These are phyloP conservation scores for Melaleuca alternifolia DNA, from an alignment of 345 rosid species.

Conservation along the genomic window DNA sequence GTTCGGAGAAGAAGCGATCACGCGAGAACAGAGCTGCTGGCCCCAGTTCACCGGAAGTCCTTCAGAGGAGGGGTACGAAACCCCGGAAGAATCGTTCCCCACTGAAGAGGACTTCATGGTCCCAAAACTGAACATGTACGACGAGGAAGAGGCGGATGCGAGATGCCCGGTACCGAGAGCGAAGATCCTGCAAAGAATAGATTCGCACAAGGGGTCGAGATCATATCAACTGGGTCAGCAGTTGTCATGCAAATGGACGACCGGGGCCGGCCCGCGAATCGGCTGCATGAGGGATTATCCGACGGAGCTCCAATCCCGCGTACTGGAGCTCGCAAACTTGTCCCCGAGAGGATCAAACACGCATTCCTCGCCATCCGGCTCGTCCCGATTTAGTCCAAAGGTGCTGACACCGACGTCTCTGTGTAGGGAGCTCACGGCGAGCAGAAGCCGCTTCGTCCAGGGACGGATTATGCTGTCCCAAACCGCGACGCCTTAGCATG, in stretches of 20 bases:
- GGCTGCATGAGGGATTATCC: conserved; percentile 98
- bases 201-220: conserved; percentile 61
- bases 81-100: conserved; percentile 56
- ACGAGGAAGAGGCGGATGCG: conserved; percentile 43
- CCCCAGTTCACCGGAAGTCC: not conserved
- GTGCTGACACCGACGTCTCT: not conserved
- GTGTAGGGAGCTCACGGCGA: not conserved
- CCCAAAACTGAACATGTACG: conserved; percentile 50
- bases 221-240: conserved; percentile 77
- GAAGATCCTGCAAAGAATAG: conserved; percentile 63
- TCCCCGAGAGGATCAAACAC: conserved; percentile 45
- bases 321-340: conserved; percentile 61
- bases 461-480: not conserved
- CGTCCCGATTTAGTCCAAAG: conserved; percentile 6
- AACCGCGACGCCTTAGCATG: conserved; percentile 1
- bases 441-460: conserved; percentile 12
- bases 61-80: conserved; percentile 60
- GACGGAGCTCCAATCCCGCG: conserved; percentile 56
- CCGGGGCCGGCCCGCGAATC: conserved; percentile 92
- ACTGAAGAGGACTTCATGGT: conserved; percentile 64
- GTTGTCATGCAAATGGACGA: conserved; percentile 69
- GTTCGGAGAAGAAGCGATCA: conserved; percentile 5
- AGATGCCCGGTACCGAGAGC: conserved; percentile 50
- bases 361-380: not conserved
- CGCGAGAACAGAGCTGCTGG: not conserved